These are phyloP conservation scores for Acanthamoeba culbertsoni DNA, from an alignment of 208 protist genomes.

Conservation along the genomic window DNA sequence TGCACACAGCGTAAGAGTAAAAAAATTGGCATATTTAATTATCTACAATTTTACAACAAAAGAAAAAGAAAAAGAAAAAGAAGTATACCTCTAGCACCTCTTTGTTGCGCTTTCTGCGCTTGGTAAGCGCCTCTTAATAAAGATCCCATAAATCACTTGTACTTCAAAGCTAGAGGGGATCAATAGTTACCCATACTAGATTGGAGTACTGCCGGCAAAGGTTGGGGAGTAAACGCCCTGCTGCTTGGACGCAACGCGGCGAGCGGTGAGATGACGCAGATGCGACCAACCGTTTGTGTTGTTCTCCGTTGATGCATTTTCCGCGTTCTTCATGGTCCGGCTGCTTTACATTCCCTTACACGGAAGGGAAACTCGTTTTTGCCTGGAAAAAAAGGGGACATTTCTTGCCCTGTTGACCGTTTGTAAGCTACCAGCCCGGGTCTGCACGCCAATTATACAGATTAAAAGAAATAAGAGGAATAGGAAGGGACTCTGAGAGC, in stretches of 20 bases:
- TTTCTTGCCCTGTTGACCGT: constrained; percentile 13
- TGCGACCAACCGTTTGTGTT: no score
- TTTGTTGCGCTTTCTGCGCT: neutral
- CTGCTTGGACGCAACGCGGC: no score
- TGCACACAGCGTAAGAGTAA: no score
- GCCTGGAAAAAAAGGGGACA: neutral
- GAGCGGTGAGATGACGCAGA: no score
- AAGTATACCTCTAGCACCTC: neutral
- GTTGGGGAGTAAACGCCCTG: no score
- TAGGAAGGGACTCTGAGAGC: neutral
- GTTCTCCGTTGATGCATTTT: no score
- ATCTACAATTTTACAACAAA: neutral
- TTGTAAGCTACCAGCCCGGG: neutral
- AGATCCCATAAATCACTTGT: neutral
- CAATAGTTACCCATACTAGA: no score
- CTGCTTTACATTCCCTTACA: no score
- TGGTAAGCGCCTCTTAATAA: neutral
- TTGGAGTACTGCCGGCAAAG: no score
- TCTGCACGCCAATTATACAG: neutral
- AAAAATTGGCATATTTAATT: no score
- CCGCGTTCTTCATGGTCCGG: no score
- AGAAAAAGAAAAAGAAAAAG: neutral
- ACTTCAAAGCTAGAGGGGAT: no score
- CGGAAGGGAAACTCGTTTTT: neutral
- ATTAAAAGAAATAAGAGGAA: neutral